phyloP scores from a whole-genome alignment of 2,329 filamentous ascomycete species.

The Aspergillus unguis region DNA sequence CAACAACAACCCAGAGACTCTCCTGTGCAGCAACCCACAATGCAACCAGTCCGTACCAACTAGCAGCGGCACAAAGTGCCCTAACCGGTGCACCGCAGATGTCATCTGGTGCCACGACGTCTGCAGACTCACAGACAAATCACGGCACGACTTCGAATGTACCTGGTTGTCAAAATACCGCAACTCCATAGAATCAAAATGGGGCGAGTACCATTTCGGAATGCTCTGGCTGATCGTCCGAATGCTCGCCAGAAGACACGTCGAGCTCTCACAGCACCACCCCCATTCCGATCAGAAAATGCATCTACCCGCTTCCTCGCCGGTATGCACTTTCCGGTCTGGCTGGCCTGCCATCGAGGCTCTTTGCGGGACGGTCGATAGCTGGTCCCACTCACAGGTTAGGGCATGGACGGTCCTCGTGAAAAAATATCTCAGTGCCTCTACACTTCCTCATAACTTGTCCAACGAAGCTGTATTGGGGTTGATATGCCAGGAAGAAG shows the following conservation, averaged over 20 bases:
- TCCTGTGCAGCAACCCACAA: constrained; percentile 30
- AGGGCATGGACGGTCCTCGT: constrained; percentile 25
- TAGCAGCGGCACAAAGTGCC: constrained; percentile 15
- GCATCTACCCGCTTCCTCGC: too few relatives aligned
- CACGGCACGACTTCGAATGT: constrained; percentile 31
- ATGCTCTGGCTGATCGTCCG: constrained; percentile 36
- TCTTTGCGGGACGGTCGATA: constrained; percentile 29
- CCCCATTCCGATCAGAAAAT: too few relatives aligned
- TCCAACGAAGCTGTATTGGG: constrained; percentile 4
- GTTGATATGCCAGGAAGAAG: constrained; percentile 21
- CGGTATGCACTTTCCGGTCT: constrained; percentile 7
- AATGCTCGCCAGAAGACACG: constrained; percentile 24
- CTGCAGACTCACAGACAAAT: constrained; percentile 22
- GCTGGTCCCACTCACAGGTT: constrained; percentile 29
- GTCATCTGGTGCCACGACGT: constrained; percentile 27
- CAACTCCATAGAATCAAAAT: constrained; percentile 23
- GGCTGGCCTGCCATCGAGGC: constrained; percentile 27
- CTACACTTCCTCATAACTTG: constrained; percentile 14
- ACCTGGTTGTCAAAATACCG: constrained; percentile 29
- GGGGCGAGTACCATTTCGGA: constrained; percentile 32
- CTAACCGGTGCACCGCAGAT: constrained; percentile 24
- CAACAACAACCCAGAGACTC: background rate
- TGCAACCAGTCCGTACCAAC: constrained; percentile 23
- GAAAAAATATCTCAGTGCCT: constrained; percentile 28
- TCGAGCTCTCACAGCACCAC: constrained; percentile 1